Evolutionary conservation across 441 rosid genomes (phyloP), one percentile per base, ranked within the genome.

Genomic region (Euphorbia schlechtendalii): DNA sequence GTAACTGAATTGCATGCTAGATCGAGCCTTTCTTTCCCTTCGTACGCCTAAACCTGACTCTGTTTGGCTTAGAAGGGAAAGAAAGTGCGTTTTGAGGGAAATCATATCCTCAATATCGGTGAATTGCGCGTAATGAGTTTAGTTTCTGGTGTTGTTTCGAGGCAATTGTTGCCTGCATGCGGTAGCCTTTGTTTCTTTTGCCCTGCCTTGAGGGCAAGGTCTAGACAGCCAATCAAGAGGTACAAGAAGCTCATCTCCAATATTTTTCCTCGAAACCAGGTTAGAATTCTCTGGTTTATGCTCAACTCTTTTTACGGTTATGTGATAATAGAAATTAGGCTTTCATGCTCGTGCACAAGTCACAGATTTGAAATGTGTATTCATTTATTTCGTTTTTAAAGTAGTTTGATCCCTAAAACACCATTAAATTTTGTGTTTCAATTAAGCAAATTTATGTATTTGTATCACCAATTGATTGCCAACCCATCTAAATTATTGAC

Each of bases 201-300:
- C 76, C 99, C 99, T 34, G 90, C 81, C 18, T 54, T 89, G 77
- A 81, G 96, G 71, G 83, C 99, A 9, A 81, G 99, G 82, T 91
- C 99, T 63, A 84, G 98, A 71, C 99, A 94, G 80, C 99, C 96
- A 49, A 89, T 94, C 67, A 94, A 91, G 92, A 80, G 99, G 82
- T 94, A 91, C 77, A 91, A 91, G 97, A 91, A 94, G 84, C 89
- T 95, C 70, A 85, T 95, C 56, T 71, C 97, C 1, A 86, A 86
- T 61, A 86, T 91, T 64, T 95, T 91, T 73, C 99, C 98, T 27
- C 84, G 79, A 65, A 74, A 79, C 69, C 96, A 82, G 98, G 99
- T 94, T 76, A 30, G 78, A 41, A 20, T 36, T 24, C 41, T 8
- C 22, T 48, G 20, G 13, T 49, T 17, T 48, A 30, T 6, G n/a